Base-by-base conservation (phyloP, 2,329 filamentous ascomycete genomes). In the Magnaporthiopsis rhizophila region DNA sequence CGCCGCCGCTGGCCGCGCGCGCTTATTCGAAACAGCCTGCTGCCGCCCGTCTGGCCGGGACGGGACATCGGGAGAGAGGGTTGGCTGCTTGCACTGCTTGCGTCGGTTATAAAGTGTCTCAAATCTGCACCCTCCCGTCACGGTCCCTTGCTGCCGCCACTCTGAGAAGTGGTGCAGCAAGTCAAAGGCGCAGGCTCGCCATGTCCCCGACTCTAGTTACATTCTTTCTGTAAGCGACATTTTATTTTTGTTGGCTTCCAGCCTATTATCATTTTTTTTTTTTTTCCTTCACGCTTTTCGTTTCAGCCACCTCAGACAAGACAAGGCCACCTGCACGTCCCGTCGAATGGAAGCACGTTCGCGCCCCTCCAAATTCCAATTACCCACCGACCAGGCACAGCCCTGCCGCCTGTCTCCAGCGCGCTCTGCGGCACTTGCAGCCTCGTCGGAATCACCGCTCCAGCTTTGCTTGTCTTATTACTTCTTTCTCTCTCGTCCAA, bases 401-500 rank as follows among this genome's bases (percentile, higher is more conserved):
- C 38, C 38, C 38, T 45, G 38, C 38, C 38, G 15, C 15, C 38
- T 50, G 38, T 26, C 34, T 36, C 34, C 34, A 36, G 34, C 34
- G 34, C 34, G 34, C 34, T 13, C 34, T 11, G 34, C 34, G 12
- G 34, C 34, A 34, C 32, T 30, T 50, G 45, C 45, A 50, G 45
- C 45, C 45, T 50, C 45, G 45, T 53, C 45, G 21, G 45, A 24
- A 3, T 53, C 21, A 7, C 45, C 45, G 45, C 45, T 53, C n/a
- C 18, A 11, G 21, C 26, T 45, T 45, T 58, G 38, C 21, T 61
- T 66, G 69, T 66, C 69, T 68, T 66, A 30, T 30, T 62, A 62
- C 69, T 65, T 66, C 65, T 61, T 68, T 67, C 67, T 66, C 50
- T 62, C 69, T 69, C 65, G 64, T 65, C 69, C 65, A n/a, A 24